Percentiles rank a stretch among this genome's conserved stretches.
These are phyloP conservation scores for Leavenworthia alabamica DNA, from an alignment of 345 rosid genomes.

Conservation along the genomic window DNA sequence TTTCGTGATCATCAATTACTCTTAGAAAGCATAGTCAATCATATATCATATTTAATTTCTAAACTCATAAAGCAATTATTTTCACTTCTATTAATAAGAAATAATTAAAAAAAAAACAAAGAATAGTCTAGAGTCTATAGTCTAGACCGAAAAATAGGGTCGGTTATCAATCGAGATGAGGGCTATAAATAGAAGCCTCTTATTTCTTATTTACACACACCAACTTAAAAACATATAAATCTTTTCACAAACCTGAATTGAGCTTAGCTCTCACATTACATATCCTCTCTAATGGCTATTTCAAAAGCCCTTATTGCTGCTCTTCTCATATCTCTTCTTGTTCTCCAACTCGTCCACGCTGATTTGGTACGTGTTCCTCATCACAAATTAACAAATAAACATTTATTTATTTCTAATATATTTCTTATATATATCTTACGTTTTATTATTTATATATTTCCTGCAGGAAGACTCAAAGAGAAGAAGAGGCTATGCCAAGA, in stretches of 20 bases:
- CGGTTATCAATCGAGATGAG: background rate
- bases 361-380: conserved; percentile 9
- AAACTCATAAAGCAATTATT: background rate
- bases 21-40: background rate
- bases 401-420: background rate
- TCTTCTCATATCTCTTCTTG: conserved; percentile 46
- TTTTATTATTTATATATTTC: background rate
- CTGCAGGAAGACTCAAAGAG: conserved; percentile 12
- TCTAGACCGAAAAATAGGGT: conserved; percentile 20
- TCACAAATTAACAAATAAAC: background rate
- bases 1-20: background rate
- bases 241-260: background rate
- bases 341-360: conserved; percentile 41
- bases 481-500: background rate
- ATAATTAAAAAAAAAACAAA: background rate
- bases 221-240: conserved; percentile 6
- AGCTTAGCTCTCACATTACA: conserved; percentile 8
- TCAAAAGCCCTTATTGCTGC: conserved; percentile 40
- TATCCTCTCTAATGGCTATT: conserved; percentile 35
- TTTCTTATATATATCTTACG: background rate
- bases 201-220: conserved; percentile 23
- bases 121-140: too few relatives aligned
- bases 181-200: conserved; percentile 25
- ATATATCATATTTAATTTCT: background rate
- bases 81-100: background rate